A percentile compares a stretch with the other conserved stretches of the same genome.
These are phyloP conservation scores for Lipomyces yamadae DNA, from an alignment of 805 yeast species.

Conservation along the genomic window DNA sequence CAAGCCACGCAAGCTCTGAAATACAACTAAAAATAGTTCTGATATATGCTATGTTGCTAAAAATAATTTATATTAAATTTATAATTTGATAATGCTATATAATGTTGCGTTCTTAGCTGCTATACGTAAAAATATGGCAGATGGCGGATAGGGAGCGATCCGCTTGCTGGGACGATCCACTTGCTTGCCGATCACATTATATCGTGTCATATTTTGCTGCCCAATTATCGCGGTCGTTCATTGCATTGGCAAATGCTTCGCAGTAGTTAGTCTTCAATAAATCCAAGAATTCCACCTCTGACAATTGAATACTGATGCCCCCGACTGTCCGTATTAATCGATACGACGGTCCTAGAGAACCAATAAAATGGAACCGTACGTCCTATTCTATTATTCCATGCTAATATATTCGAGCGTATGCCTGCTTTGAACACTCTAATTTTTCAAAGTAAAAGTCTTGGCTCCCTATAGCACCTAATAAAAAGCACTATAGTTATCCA, in stretches of 20 bases:
- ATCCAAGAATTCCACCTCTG: conserved; percentile 53
- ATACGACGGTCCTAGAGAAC: conserved; percentile 54
- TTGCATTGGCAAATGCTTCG: conserved; percentile 52
- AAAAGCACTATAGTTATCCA: conserved; percentile 48
- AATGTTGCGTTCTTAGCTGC: too few relatives aligned
- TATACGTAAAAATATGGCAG: too few relatives aligned
- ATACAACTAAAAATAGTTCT: too few relatives aligned
- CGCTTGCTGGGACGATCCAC: too few relatives aligned
- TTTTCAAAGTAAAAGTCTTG: conserved; percentile 54
- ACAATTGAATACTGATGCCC: conserved; percentile 54
- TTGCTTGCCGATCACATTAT: too few relatives aligned
- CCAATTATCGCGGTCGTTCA: too few relatives aligned
- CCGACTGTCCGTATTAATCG: conserved; percentile 56
- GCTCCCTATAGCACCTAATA: conserved; percentile 45
- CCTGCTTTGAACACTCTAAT: conserved; percentile 56
- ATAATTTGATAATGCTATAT: too few relatives aligned
- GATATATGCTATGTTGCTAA: too few relatives aligned
- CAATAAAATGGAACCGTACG: conserved; percentile 55
- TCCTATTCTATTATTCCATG: conserved; percentile 55
- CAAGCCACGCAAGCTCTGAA: too few relatives aligned
- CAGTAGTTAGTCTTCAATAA: conserved; percentile 55
- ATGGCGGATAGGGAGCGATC: too few relatives aligned
- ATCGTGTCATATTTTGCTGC: too few relatives aligned
- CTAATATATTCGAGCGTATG: conserved; percentile 51
- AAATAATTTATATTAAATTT: too few relatives aligned